Evolutionary conservation across 2,329 filamentous ascomycete genomes (phyloP), one percentile per base, ranked within the genome.

Genomic region (Huntiella decipiens): DNA sequence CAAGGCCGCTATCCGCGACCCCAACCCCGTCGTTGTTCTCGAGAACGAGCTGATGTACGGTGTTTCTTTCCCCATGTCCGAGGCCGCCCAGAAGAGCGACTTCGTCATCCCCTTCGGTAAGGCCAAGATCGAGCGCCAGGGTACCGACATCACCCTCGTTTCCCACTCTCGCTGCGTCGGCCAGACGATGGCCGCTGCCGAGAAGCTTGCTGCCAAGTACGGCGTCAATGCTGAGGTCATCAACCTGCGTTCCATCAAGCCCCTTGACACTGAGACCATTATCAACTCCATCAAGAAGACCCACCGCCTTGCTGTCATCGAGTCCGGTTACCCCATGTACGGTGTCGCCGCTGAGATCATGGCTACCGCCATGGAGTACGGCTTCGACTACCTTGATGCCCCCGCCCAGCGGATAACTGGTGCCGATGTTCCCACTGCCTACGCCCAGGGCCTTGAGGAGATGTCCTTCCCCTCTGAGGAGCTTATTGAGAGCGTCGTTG

Each of bases 261-360:
- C 91, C 38, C 74, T 98, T 54, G 91, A 98, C 58, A 73, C 98
- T 50, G 87, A 96, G 65, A 74, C 85, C 54, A 96, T 98, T 58
- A 72, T 96, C 64, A 86, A 92, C 64, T 95, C 87, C 10, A 79
- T 98, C 61, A 96, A 98, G 82, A 98, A 98, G 80, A 98, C 91
- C 13, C 81, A 83, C 62, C 82, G 81, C 58, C 76, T 98, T 52
- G 73, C 98, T 63, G 78, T 77, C 37, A 85, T 98, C 55, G 88
- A 96, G 67, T 95, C 86, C 48, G 91, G 88, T 53, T 98, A 87
- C 76, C 91, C 91, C 52, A 83, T 84, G 58, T 98, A 87, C 60
- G 91, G 91, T 61, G 85, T 98, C 55, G 75, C 79, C 50, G 75
- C 88, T 48, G 91, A 98, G 69, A 86, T 98, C 57, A 75, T 98